Evolutionary conservation across 2,329 filamentous ascomycete species (phyloP), one percentile per base, ranked within the genome.

Genomic region (Alternaria conjuncta): DNA sequence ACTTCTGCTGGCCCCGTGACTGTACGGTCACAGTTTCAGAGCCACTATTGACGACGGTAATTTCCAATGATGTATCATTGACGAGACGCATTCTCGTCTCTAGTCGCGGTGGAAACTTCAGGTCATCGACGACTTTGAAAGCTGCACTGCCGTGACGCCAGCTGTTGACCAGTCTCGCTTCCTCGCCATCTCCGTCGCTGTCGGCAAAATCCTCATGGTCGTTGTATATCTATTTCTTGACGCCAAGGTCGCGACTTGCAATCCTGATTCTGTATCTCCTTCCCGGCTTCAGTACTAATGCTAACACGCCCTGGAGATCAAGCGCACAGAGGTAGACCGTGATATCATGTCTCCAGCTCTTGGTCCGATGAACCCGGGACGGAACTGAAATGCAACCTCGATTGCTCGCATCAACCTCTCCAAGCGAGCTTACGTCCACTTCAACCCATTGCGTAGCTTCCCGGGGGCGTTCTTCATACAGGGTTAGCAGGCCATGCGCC

Each of bases 121-220:
- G 32, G 15, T 32, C 43, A 18, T 53, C 25, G 10, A 51, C 32
- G 18, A 53, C 56, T 4, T 45, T 58, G 46, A 53, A 58, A 15
- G 46, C 43, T 30, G 56, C 56, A 10, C 25, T 23, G 4, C 56
- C 32, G 32, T 43, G 32, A 6, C 45, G 30, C n/a, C 49, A 56
- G 25, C 58, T 57, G 51, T 56, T 61, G 18, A 45, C 58, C 18
- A 61, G 32, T 32, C 23, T 56, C 30, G 25, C 51, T 23, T 30
- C 18, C 23, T 50, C 44, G 25, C 18, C 5, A 18, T 56, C n/a
- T 18, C 45, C 9, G 23, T 56, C n/a, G 13, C 45, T 41, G 15
- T 46, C 51, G 18, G 23, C 12, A 25, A 50, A 56, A 11, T 13
- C n/a, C 18, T n/a, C 20, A 15, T 9, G 23, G 20, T 32, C 7